Evolutionary conservation across 1,284 basidiomycete species (phyloP).

Genomic region (Fistulinella cinereoalba): DNA sequence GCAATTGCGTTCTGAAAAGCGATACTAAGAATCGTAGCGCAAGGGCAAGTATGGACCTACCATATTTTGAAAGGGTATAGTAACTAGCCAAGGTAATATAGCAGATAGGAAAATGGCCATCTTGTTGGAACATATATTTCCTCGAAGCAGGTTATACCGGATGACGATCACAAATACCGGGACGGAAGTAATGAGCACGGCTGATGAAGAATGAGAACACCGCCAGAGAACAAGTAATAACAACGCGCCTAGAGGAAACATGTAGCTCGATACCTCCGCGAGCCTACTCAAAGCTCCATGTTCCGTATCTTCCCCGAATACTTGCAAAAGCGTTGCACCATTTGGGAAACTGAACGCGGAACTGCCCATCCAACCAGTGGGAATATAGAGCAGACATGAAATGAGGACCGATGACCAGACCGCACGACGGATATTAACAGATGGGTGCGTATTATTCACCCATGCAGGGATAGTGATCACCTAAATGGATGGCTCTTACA

Average conservation of each 20-base stretch:
- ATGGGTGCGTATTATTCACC: constrained; percentile 27
- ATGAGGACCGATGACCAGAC: constrained; percentile 24
- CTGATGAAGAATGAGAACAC: constrained; percentile 5
- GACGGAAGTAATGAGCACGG: constrained; percentile 28
- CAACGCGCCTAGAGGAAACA: constrained; percentile 22
- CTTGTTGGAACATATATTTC: constrained; percentile 26
- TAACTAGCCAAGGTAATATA: constrained; percentile 22
- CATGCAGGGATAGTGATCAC: constrained; percentile 26
- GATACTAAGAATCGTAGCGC: not conserved
- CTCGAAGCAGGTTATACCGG: constrained; percentile 25
- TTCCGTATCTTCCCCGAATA: constrained; percentile 4
- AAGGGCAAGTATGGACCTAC: constrained; percentile 9
- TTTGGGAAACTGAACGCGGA: constrained; percentile 9
- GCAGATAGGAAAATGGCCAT: constrained; percentile 26
- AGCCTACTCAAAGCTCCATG: constrained; percentile 4
- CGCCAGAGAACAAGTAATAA: not conserved
- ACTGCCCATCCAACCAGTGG: constrained; percentile 25
- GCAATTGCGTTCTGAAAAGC: constrained; percentile 12
- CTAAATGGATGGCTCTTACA: too few species aligned
- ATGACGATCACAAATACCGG: constrained; percentile 25
- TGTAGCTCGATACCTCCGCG: constrained; percentile 19
- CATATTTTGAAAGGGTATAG: constrained; percentile 26
- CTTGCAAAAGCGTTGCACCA: constrained; percentile 18
- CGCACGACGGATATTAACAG: constrained; percentile 19
- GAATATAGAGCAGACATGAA: constrained; percentile 24